A percentile compares a stretch with the other conserved stretches of the same genome.
Evolutionary conservation across 257 asterid species (phyloP).

Genomic region (Solanum boliviense): DNA sequence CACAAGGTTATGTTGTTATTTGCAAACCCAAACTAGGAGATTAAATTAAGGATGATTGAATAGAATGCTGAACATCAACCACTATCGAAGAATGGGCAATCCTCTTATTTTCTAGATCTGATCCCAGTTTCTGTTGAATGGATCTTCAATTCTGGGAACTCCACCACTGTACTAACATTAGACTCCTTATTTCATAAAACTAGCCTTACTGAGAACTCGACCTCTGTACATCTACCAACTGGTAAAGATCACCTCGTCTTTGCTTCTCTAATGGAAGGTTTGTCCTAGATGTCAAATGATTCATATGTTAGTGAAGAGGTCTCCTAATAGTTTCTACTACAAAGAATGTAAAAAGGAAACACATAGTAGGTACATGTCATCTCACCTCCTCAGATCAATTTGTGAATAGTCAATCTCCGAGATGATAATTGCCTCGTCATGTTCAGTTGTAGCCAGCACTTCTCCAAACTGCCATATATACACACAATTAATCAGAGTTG

Average conservation of each 20-base stretch:
- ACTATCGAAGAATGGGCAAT: neutral
- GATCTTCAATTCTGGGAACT: neutral
- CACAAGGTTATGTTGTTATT: neutral
- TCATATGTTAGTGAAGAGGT: neutral
- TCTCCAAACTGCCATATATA: slow-evolving; percentile 69
- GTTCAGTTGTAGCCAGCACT: slow-evolving; percentile 74
- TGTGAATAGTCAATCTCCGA: slow-evolving; percentile 82
- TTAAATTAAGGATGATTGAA: neutral
- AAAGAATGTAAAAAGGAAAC: neutral
- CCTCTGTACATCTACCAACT: slow-evolving; percentile 76
- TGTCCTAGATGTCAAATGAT: slow-evolving; percentile 28
- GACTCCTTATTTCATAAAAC: neutral
- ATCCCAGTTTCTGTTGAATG: neutral
- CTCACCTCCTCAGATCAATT: slow-evolving; percentile 66
- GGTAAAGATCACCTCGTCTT: slow-evolving; percentile 91
- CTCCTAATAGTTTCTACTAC: neutral
- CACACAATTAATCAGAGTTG: neutral
- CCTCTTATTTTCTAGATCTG: neutral
- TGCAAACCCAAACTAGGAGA: neutral
- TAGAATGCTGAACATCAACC: neutral
- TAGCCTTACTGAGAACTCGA: slow-evolving; percentile 23
- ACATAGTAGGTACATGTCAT: neutral
- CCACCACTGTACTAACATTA: neutral
- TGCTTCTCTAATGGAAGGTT: slow-evolving; percentile 85
- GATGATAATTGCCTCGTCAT: slow-evolving; percentile 65